Conservation (phyloP, 805 yeast species). For the Lipomyces yamadae region DNA sequence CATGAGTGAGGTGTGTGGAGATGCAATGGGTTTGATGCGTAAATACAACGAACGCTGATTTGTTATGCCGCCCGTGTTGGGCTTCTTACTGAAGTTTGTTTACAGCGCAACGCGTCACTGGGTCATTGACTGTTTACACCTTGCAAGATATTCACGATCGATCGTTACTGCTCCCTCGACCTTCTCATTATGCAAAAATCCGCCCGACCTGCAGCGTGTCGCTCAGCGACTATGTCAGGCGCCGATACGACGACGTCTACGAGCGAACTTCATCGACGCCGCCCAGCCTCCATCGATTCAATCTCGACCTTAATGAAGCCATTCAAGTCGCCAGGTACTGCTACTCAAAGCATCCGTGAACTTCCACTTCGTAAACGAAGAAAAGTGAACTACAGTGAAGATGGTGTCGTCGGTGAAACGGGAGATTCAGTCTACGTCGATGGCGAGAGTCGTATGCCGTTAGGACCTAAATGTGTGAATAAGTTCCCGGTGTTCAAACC, state of each 20-base stretch:
- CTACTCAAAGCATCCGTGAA: conserved; percentile 2
- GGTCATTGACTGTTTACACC: neutral
- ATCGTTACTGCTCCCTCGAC: neutral
- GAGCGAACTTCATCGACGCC: conserved; percentile 18
- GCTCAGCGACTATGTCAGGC: neutral
- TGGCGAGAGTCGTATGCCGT: conserved; percentile 16
- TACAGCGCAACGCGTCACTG: too few species aligned
- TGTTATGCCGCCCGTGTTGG: too few species aligned
- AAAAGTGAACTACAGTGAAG: conserved; percentile 35
- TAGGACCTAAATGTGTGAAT: conserved; percentile 15
- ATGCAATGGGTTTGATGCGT: too few species aligned
- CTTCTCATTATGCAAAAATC: neutral
- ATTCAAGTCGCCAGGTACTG: conserved; percentile 30
- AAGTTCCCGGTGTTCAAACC: conserved; percentile 30
- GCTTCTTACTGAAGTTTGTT: too few species aligned
- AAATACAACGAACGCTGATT: too few species aligned
- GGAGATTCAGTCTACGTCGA: conserved; percentile 26
- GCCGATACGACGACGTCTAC: neutral
- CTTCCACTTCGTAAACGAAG: conserved; percentile 37
- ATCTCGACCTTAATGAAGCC: conserved; percentile 30
- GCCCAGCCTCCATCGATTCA: conserved; percentile 29
- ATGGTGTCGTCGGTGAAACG: conserved; percentile 5
- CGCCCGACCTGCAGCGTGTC: neutral
- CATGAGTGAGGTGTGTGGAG: too few species aligned
- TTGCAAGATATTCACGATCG: neutral